Base-by-base conservation (phyloP, 179 eudicot genomes). In the Gypsophila paniculata region DNA sequence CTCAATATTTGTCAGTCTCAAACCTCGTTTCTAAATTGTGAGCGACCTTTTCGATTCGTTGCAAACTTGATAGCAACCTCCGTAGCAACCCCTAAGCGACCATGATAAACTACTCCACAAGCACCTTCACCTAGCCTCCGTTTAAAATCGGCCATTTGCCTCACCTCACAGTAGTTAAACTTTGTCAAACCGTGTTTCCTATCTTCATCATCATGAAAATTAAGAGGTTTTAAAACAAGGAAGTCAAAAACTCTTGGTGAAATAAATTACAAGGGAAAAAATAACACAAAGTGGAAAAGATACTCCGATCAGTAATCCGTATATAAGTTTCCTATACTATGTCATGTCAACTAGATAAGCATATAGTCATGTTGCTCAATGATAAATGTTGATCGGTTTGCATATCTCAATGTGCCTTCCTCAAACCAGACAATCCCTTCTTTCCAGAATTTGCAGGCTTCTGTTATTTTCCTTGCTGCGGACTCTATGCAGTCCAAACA, bases 21-120 rank as follows among this genome's bases (percentile, higher is more conserved):
- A 51, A 68, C 84, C 81, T 74, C 84, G 8, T 78, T 75, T 19
- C 46, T 59, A 75, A 81, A 81, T 59, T 78, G 81, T 44, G 57
- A 63, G 38, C 65, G 69, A 36, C 74, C 79, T 23, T 68, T 74
- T 49, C 48, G 52, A 57, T 63, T 49, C 12, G 34, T 38, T 42
- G 78, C 72, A 59, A 74, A 57, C 51, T 81, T 81, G 9, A 83
- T 81, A 1, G 86, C 86, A 19, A 80, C 83, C 70, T 69, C 68
- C 14, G 8, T 61, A 44, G 69, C 70, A 32, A 62, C 71, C 17
- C 78, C 78, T 23, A 22, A 71, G 34, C 25, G 48, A 52, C 84
- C 84, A 51, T 44, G 36, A 36, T 78, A 80, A 55, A 80, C 86
- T 15, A 49, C 54, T 62, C 80, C 86, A 72, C 48, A 75, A 2